Base-by-base conservation (phyloP, 306 rosid species). In the Hippophae gyantsensis region DNA sequence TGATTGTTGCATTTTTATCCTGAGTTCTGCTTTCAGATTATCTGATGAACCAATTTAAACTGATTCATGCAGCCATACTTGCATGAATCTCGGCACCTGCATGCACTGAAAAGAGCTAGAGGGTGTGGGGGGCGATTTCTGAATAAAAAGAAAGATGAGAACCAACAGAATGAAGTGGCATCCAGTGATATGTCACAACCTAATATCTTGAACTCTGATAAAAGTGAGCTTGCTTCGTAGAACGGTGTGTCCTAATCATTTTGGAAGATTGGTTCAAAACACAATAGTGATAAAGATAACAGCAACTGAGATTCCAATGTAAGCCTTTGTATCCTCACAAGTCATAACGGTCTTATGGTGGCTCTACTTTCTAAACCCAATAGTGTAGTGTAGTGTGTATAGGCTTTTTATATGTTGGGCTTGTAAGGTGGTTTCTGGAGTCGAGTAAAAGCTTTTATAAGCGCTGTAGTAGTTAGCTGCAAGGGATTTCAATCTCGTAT, bases 51-150 rank as follows among this genome's bases (percentile, higher is more conserved):
- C 8, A 10, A 10, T 54, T 32, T 42, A 40, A 63, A 68, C 67
- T 58, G 48, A 64, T 54, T 62, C 52, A 78, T 76, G 87, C 89
- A 89, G 97, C 97, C 97, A 45, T 89, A 89, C 72, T 69, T 86
- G 86, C 97, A 89, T 42, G 97, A 89, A 74, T 89, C 97, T 50
- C 89, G 97, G 42, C 97, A 89, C 76, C 61, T 77, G 79, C 97
- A 86, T 54, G 97, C 97, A 13, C 60, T 89, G 60, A 81, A 86
- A 73, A 79, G 95, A 74, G 92, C 87, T 51, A 80, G 97, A 64
- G 97, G 97, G 72, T 83, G 95, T 47, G 97, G 97, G 52, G 97
- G 97, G 25, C 83, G 97, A 55, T 89, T 89, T 82, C 82, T 89
- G 67, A 89, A 89, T 69, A 67, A 94, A 52, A 89, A 89, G 80